Percentiles rank a stretch among this genome's conserved stretches.
These are phyloP conservation scores for Erythrophleum ivorense DNA, from an alignment of 331 rosid species.

Conservation along the genomic window DNA sequence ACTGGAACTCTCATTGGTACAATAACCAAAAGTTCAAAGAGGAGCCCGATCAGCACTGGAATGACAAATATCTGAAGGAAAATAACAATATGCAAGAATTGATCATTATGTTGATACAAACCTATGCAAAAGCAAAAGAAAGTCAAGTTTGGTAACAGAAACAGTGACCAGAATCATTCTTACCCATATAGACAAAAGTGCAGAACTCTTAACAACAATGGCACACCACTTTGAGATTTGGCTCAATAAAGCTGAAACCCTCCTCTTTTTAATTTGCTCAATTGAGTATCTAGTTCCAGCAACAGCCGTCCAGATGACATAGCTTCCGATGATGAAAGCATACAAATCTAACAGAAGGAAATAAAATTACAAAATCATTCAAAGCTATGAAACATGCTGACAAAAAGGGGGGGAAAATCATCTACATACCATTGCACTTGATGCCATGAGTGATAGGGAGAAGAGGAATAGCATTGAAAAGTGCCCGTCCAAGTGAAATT, in stretches of 20 bases:
- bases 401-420: slow-evolving; percentile 31
- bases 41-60: slow-evolving; percentile 93
- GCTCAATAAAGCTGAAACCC: slow-evolving; percentile 68
- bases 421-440: slow-evolving; percentile 84
- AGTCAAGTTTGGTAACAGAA: slow-evolving; percentile 4
- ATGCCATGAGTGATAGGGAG: slow-evolving; percentile 98
- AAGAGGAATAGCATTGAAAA: slow-evolving; percentile 89
- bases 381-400: not conserved
- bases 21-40: slow-evolving; percentile 98
- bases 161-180: slow-evolving; percentile 40
- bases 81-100: slow-evolving; percentile 12
- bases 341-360: slow-evolving; percentile 68
- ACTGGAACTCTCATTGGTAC: slow-evolving; percentile 99
- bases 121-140: slow-evolving; percentile 10
- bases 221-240: slow-evolving; percentile 92
- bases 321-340: slow-evolving; percentile 96
- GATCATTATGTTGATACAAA: slow-evolving; percentile 37
- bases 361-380: slow-evolving; percentile 22
- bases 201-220: slow-evolving; percentile 91
- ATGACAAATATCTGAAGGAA: slow-evolving; percentile 81
- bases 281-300: slow-evolving; percentile 91
- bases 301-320: slow-evolving; percentile 90
- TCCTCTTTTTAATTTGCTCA: slow-evolving; percentile 76
- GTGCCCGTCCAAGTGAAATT: slow-evolving; percentile 82
- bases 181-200: slow-evolving; percentile 95